Evolutionary conservation across 495 filamentous ascomycete species (phyloP).

Genomic region (Tuber magnatum): DNA sequence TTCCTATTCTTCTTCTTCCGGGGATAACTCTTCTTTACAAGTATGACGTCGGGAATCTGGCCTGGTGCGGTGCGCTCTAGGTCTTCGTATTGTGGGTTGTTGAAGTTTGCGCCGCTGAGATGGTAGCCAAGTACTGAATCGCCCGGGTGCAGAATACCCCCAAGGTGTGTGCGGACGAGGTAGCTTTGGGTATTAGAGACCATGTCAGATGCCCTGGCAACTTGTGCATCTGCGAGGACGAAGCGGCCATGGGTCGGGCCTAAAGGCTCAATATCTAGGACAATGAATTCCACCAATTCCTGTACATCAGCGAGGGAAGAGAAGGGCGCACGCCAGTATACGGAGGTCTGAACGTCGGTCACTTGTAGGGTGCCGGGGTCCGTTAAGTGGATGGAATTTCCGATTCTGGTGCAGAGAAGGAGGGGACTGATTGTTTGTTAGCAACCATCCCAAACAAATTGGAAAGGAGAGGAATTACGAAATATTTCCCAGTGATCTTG

Average conservation of each 20-base stretch:
- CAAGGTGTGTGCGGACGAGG: constrained; percentile 82
- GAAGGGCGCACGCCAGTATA: constrained; percentile 89
- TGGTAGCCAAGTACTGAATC: constrained; percentile 91
- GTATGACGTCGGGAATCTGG: constrained; percentile 79
- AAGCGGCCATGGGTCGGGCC: constrained; percentile 71
- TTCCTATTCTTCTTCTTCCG: constrained; percentile 73
- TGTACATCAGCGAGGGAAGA: constrained; percentile 70
- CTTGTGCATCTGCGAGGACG: constrained; percentile 73
- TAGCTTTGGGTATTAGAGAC: constrained; percentile 78
- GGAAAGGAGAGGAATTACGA: constrained; percentile 27
- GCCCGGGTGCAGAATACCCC: constrained; percentile 74
- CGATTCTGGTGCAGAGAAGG: constrained; percentile 76
- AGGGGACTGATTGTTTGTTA: constrained; percentile 47
- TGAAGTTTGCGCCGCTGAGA: constrained; percentile 80
- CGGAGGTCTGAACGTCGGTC: constrained; percentile 66
- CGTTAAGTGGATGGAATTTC: constrained; percentile 78
- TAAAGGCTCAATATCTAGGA: constrained; percentile 85
- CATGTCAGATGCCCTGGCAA: constrained; percentile 83
- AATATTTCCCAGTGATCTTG: constrained; percentile 78
- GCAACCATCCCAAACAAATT: background rate
- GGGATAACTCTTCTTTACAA: constrained; percentile 93
- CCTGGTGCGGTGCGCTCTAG: constrained; percentile 63
- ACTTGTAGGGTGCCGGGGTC: constrained; percentile 88
- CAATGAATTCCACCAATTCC: constrained; percentile 81
- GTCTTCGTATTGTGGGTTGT: constrained; percentile 73